Conservation (phyloP, 495 filamentous ascomycete species). For the Penicillium nucicola region DNA sequence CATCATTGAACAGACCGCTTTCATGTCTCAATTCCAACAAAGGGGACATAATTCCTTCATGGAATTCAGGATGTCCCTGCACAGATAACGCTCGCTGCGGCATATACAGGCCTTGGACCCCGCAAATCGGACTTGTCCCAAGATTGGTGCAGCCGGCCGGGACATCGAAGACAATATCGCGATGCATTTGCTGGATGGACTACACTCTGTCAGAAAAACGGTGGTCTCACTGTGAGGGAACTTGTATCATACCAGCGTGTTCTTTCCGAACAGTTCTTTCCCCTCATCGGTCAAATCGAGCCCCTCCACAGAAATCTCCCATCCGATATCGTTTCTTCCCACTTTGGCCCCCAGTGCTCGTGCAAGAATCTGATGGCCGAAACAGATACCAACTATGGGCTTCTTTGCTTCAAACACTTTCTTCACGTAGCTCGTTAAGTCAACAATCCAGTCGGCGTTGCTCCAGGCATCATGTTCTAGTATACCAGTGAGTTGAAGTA, state of each 20-base stretch:
- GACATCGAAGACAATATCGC: constrained; percentile 64
- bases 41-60: constrained; percentile 63
- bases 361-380: constrained; percentile 88
- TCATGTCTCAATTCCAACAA: constrained; percentile 59
- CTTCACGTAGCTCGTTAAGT: constrained; percentile 62
- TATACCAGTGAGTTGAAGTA: not conserved
- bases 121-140: constrained; percentile 60
- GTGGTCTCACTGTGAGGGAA: not conserved
- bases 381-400: constrained; percentile 76
- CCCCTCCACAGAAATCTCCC: constrained; percentile 72
- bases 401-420: constrained; percentile 52
- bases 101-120: constrained; percentile 72
- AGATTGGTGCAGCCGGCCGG: constrained; percentile 62
- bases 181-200: constrained; percentile 85
- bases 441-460: constrained; percentile 67
- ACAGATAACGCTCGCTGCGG: constrained; percentile 62
- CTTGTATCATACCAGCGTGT: constrained; percentile 55
- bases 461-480: constrained; percentile 57
- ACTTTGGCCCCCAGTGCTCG: constrained; percentile 69
- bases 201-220: not conserved
- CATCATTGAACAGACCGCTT: constrained; percentile 62
- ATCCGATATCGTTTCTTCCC: constrained; percentile 58
- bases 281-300: constrained; percentile 65
- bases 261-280: constrained; percentile 62
- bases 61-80: constrained; percentile 90